phyloP scores from a whole-genome alignment of 2,329 filamentous ascomycete genomes.

The Hypoxylon sp. region DNA sequence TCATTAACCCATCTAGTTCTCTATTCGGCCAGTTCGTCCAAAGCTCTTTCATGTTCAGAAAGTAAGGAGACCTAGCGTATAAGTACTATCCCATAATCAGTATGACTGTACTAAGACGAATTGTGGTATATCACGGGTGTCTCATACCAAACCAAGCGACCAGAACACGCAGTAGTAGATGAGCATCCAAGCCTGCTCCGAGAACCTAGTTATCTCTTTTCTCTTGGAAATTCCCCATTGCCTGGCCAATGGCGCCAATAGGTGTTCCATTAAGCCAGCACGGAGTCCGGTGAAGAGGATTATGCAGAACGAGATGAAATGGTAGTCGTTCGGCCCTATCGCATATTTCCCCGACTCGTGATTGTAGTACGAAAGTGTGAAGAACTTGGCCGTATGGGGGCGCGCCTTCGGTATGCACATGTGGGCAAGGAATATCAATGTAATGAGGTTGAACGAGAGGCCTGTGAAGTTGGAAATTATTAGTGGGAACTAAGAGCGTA shows the following conservation, averaged over 20 bases:
- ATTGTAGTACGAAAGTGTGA: constrained; percentile 88
- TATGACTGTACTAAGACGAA: constrained; percentile 10
- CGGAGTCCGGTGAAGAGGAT: constrained; percentile 89
- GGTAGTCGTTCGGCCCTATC: constrained; percentile 83
- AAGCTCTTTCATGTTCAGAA: constrained; percentile 80
- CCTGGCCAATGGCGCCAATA: constrained; percentile 83
- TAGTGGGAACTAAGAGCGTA: constrained; percentile 34
- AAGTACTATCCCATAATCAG: constrained; percentile 73
- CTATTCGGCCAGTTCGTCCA: constrained; percentile 90
- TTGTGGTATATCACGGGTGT: not conserved
- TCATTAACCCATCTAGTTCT: constrained; percentile 80
- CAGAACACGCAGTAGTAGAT: constrained; percentile 88
- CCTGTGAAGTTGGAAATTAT: constrained; percentile 63
- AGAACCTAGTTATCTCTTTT: constrained; percentile 86
- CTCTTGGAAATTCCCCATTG: constrained; percentile 79
- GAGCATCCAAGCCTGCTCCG: constrained; percentile 93
- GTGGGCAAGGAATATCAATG: constrained; percentile 86
- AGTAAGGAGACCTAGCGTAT: constrained; percentile 83
- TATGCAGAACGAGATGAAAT: constrained; percentile 83
- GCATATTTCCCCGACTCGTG: constrained; percentile 77
- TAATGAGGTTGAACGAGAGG: constrained; percentile 86
- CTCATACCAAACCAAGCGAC: constrained; percentile 83
- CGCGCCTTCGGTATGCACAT: constrained; percentile 85
- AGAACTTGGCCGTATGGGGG: constrained; percentile 86
- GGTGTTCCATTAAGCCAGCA: constrained; percentile 87